Evolutionary conservation across 352 stramenopile genomes (phyloP).

Genomic region (Pythium sukuiense): DNA sequence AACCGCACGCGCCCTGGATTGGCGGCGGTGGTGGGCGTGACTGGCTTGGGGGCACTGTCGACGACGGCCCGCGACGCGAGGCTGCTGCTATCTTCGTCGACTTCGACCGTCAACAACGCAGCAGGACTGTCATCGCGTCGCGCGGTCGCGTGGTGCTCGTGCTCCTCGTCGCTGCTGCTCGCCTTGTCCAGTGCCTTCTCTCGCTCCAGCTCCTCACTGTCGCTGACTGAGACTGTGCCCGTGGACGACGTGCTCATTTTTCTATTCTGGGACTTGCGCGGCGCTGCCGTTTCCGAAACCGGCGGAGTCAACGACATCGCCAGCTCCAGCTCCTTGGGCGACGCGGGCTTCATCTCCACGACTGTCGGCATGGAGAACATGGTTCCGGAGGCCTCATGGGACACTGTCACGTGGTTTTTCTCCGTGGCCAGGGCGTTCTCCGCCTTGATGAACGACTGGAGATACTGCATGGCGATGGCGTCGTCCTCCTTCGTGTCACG

Average conservation of each 20-base stretch:
- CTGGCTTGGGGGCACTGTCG: not conserved
- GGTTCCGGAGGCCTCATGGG: conserved; percentile 15
- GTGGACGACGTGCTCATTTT: conserved; percentile 30
- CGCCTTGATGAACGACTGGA: conserved; percentile 28
- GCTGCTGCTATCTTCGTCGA: conserved; percentile 9
- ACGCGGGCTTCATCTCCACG: conserved; percentile 27
- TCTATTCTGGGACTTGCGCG: conserved; percentile 27
- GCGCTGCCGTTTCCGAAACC: conserved; percentile 1
- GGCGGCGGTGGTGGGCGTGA: not conserved
- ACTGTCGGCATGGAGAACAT: conserved; percentile 17
- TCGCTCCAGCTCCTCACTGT: conserved; percentile 29
- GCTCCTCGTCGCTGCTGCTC: conserved; percentile 14
- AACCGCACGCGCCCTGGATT: conserved; percentile 6
- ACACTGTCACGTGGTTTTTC: conserved; percentile 26
- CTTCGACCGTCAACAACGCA: conserved; percentile 23
- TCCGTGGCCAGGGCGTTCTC: conserved; percentile 5
- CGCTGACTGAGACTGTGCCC: conserved; percentile 36
- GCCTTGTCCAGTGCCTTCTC: conserved; percentile 5
- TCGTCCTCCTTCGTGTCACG: conserved; percentile 23
- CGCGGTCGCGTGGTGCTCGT: not conserved
- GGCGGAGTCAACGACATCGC: conserved; percentile 3
- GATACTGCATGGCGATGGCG: conserved; percentile 32
- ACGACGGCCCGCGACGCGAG: not conserved
- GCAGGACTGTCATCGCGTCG: not conserved
- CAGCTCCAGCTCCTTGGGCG: conserved; percentile 23